Evolutionary conservation across 129 eudicot genomes (phyloP).

Genomic region (Oenanthe sinensis): DNA sequence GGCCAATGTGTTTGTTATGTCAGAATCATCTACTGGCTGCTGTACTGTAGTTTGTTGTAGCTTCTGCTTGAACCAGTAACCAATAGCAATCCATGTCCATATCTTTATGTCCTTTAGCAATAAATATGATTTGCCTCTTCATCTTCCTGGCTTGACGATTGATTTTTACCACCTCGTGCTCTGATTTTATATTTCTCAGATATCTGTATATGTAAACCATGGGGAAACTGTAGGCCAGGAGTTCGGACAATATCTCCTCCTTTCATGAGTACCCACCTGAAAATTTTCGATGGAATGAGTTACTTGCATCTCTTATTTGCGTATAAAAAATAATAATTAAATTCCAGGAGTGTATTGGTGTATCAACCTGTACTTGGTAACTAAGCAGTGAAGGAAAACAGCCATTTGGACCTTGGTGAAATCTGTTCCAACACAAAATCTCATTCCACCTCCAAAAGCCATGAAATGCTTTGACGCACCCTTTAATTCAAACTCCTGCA

Average conservation of each 20-base stretch:
- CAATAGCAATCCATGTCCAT: background rate
- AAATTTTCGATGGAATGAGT: constrained; percentile 1
- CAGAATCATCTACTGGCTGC: constrained; percentile 18
- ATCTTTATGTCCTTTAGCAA: constrained; percentile 16
- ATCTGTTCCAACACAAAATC: constrained; percentile 95
- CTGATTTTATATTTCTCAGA: constrained; percentile 30
- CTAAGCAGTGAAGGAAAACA: constrained; percentile 74
- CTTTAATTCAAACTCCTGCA: constrained; percentile 61
- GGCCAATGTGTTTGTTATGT: constrained; percentile 14
- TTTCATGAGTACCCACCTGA: constrained; percentile 54
- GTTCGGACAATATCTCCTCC: constrained; percentile 90
- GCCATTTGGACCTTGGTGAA: constrained; percentile 92
- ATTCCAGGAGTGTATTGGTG: background rate
- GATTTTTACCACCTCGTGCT: constrained; percentile 19
- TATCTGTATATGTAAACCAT: constrained; percentile 55
- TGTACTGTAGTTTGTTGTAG: constrained; percentile 12
- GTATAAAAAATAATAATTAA: background rate
- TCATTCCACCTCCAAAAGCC: constrained; percentile 99
- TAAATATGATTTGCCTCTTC: constrained; percentile 11
- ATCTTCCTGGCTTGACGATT: constrained; percentile 8
- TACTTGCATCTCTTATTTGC: background rate
- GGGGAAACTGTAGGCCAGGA: constrained; percentile 88
- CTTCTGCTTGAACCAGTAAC: constrained; percentile 22
- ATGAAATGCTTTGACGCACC: constrained; percentile 82
- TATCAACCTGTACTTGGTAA: constrained; percentile 69